A percentile compares a stretch with the other conserved stretches of the same genome.
phyloP scores from a whole-genome alignment of 768 basidiomycete genomes.

The Tylopilus cervinicoccineus region DNA sequence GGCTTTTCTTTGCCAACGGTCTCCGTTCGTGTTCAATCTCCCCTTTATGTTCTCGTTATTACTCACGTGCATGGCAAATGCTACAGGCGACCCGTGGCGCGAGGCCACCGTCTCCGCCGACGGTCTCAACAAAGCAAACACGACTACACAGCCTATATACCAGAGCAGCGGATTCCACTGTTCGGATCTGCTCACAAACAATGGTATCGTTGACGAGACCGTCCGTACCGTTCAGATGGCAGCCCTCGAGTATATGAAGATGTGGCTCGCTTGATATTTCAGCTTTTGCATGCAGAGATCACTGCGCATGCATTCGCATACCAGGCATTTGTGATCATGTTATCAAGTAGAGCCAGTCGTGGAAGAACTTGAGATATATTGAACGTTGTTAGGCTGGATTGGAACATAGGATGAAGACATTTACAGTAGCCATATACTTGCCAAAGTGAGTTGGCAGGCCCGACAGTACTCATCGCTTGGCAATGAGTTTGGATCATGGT shows the following conservation, averaged over 20 bases:
- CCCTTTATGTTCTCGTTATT: background rate
- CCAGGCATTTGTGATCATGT: no score
- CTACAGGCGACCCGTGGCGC: constrained; percentile 72
- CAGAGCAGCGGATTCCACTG: constrained; percentile 64
- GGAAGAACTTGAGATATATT: no score
- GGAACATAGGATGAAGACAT: no score
- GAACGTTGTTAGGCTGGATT: no score
- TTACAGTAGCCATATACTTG: no score
- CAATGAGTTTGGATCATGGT: no score
- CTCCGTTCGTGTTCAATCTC: constrained; percentile 41
- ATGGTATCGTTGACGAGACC: constrained; percentile 46
- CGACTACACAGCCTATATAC: constrained; percentile 51
- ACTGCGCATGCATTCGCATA: no score
- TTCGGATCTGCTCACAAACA: constrained; percentile 49
- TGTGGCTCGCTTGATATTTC: constrained; percentile 38
- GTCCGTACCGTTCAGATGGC: constrained; percentile 51
- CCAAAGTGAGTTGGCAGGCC: no score
- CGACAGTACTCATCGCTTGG: no score
- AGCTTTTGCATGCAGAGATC: no score
- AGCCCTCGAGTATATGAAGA: constrained; percentile 48
- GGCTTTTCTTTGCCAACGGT: constrained; percentile 69
- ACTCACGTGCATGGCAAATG: background rate
- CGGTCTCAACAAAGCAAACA: constrained; percentile 42
- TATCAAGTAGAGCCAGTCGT: no score
- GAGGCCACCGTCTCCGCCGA: constrained; percentile 65